Evolutionary conservation across 768 basidiomycete genomes (phyloP), one percentile per base, ranked within the genome.

Genomic region (Tylopilus felleus): DNA sequence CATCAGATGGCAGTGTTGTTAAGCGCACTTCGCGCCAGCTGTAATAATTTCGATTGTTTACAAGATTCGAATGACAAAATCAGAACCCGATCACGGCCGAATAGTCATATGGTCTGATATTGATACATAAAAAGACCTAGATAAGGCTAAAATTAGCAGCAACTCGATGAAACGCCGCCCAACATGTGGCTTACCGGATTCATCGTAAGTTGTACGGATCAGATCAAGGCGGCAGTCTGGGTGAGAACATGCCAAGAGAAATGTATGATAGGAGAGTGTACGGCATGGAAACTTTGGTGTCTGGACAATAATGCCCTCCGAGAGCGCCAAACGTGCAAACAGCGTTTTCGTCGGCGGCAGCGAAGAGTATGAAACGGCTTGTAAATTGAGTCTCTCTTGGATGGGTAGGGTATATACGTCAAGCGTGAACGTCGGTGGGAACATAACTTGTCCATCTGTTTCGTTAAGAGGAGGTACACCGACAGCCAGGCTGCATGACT

Each of bases 211-310:
- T 29, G 51, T 39, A 7, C 35, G 27, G 5, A 52, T 46, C 6
- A 52, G 14, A 22, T 46, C 43, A 17, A 52, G 44, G 23, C 39
- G 21, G 44, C 51, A 52, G 43, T 23, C 51, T 9, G 51, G 51
- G 25, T 39, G 35, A 8, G 43, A 28, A 29, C 51, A 52, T 3
- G 43, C 51, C 25, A 52, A 12, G 1, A 45, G 12, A 14, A 45
- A 52, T 2, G 35, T 52, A 23, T 46, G 43, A 28, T 52, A 52
- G 8, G 51, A 52, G 21, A 52, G 51, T 5, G 51, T 38, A 1
- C 17, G 35, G 23, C 43, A 46, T 6, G 51, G 28, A 39, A 52
- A 52, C 14, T 1, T 45, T 16, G 43, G 27, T n/a, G 51, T 38
- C 22, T 52, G 19, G 27, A 46, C 44, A 9, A 39, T 7, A 23